A percentile compares a stretch with the other conserved stretches of the same genome.
Evolutionary conservation across 2,329 filamentous ascomycete genomes (phyloP).

Genomic region (Aspergillus novoparasiticus): DNA sequence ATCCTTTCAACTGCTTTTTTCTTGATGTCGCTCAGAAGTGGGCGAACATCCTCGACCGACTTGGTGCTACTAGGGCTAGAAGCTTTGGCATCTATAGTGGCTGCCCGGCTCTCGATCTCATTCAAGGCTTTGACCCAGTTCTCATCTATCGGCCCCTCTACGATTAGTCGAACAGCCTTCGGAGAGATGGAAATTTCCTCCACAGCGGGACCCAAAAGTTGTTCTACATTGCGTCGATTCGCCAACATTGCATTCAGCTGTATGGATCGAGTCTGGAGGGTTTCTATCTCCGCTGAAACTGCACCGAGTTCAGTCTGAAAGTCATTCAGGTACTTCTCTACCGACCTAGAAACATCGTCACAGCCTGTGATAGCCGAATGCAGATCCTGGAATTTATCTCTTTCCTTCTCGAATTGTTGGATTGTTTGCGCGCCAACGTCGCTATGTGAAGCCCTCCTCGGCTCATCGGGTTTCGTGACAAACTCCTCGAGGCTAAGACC

Average conservation of each 20-base stretch:
- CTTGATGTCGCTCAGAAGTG: conserved; percentile 80
- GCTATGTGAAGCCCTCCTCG: conserved; percentile 28
- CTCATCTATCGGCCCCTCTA: conserved; percentile 87
- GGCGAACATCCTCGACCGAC: conserved; percentile 79
- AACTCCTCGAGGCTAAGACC: conserved; percentile 76
- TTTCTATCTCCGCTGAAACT: conserved; percentile 95
- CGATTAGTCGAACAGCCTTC: conserved; percentile 77
- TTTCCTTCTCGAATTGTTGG: conserved; percentile 79
- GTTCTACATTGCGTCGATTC: conserved; percentile 87
- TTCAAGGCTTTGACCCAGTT: conserved; percentile 80
- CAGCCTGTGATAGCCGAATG: conserved; percentile 87
- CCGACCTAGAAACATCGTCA: conserved; percentile 89
- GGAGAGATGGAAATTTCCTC: conserved; percentile 92
- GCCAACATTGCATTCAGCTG: conserved; percentile 82
- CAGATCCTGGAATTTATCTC: conserved; percentile 83
- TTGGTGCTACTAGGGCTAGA: conserved; percentile 67
- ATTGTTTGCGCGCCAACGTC: conserved; percentile 60
- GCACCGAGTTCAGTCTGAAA: conserved; percentile 91
- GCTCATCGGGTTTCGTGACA: conserved; percentile 44
- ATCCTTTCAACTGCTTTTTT: conserved; percentile 92
- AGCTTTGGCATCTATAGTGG: conserved; percentile 68
- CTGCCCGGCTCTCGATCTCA: conserved; percentile 79
- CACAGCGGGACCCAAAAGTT: conserved; percentile 80
- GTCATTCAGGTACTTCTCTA: conserved; percentile 87
- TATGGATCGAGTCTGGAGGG: conserved; percentile 81